Evolutionary conservation across 768 basidiomycete species (phyloP), one percentile per base, ranked within the genome.

Genomic region (Galerina marginata): DNA sequence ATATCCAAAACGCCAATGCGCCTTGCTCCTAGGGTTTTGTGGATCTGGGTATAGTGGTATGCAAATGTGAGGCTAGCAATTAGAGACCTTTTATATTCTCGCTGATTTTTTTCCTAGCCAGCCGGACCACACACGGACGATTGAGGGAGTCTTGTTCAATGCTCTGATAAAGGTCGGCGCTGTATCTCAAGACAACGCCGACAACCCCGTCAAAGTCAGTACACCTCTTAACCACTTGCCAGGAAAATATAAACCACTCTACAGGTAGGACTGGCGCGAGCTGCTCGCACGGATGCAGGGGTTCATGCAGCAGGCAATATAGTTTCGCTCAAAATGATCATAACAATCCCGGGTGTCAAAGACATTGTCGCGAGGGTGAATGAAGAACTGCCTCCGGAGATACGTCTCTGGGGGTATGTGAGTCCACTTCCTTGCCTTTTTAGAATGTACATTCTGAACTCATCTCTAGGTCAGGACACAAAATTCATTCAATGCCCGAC

Each of bases 271-370:
- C 84, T 99, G 11, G 88, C 86, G 20, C 86, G 97, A 33, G 94
- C 96, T 7, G 97, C 97, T 16, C 83, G 97, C 9, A 99, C 97
- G 1, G 97, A 99, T 72, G 93, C 96, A 2, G 97, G 97, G 25
- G 97, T 99, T 6, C 96, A 97, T 71, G 97, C 97, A 11, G 95
- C 95, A 23, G 92, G 96, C 9, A 99, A 99, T 71, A 77, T 96
- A 29, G 91, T 99, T 2, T 91, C 93, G 25, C 81, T 97, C 68
- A 97, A 97, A 74, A 83, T 96, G 83, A 97, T 97, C 68, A 81
- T 86, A 23, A 74, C 79, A 16, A 83, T 94, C 10, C 92, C 93
- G 2, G 90, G 85, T 11, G 81, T 91, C 5, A 77, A 80, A 12
- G 87, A 93, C 65, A 77, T 96, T 62, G 84, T 91, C 0, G 79